Conservation (phyloP, 2,329 filamentous ascomycete species). For the Fusarium sp. region DNA sequence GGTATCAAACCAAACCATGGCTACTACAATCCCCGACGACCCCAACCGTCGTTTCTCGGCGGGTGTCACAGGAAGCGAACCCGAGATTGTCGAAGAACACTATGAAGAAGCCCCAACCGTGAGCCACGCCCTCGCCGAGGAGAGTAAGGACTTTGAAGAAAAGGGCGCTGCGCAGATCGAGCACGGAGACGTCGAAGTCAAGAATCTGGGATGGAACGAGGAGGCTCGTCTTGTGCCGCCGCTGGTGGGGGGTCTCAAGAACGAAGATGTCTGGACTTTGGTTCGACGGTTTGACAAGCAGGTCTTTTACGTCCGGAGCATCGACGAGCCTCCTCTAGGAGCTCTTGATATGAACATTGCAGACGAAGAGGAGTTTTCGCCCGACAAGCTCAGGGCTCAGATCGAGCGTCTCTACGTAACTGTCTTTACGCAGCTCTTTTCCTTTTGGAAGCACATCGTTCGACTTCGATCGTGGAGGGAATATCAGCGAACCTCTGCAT, state of each 20-base stretch:
- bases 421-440: constrained; percentile 75
- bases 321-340: constrained; percentile 65
- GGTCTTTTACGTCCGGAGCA: constrained; percentile 76
- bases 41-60: constrained; percentile 38
- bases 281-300: constrained; percentile 81
- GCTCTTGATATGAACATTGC: constrained; percentile 84
- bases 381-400: constrained; percentile 83
- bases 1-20: constrained; percentile 22
- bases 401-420: constrained; percentile 87
- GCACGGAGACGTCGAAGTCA: constrained; percentile 68
- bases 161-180: constrained; percentile 62
- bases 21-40: constrained; percentile 18
- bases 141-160: constrained; percentile 51
- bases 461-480: constrained; percentile 86
- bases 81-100: constrained; percentile 49
- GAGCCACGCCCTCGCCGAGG: constrained; percentile 56
- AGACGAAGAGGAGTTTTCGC: constrained; percentile 86
- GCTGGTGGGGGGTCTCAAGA: constrained; percentile 75
- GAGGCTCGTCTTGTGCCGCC: constrained; percentile 68
- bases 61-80: constrained; percentile 43
- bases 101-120: constrained; percentile 52
- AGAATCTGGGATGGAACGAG: constrained; percentile 78
- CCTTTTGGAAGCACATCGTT: constrained; percentile 78
- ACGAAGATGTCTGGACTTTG: constrained; percentile 80
- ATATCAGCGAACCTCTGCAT: constrained; percentile 73